Evolutionary conservation across 2,329 filamentous ascomycete genomes (phyloP), one percentile per base, ranked within the genome.

Genomic region (Diaporthe vaccinii): DNA sequence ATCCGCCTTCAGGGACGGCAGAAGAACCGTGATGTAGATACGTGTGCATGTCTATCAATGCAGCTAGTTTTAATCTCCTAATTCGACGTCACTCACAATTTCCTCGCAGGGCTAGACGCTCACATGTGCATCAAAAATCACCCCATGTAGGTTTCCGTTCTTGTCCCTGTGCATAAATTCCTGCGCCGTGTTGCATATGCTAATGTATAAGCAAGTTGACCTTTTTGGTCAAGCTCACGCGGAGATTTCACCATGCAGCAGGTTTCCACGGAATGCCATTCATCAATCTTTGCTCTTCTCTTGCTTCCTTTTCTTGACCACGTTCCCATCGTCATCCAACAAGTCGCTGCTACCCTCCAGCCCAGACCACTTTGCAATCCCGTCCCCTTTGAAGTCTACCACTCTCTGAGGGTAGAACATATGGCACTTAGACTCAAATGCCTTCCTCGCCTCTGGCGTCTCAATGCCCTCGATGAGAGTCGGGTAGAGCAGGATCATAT

Each of bases 401-500:
- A 95, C 90, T 6, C 95, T 88, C 82, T 93, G 88, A 2, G 87
- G 86, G 80, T 97, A 98, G 82, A 96, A 98, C 84, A 97, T 96
- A 82, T 97, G 95, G 79, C 90, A 91, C 88, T 88, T 87, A 3
- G 90, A 89, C 79, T 92, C 90, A 79, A 96, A 97, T 2, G 89
- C 88, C 75, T 89, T 86, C 79, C 89, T 89, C 71, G 91, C 90
- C 79, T 90, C 85, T 12, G 89, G 83, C 9, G 84, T 87, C 73
- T 85, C 84, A 34, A 94, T 90, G 72, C 91, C 87, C 61, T 94
- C 87, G 75, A 97, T 89, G 74, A 96, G 86, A 1, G 90, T 91
- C 0, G 95, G 95, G 80, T 97, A 97, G 36, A 97, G 81, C 74
- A 97, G 83, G 46, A 95, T 92, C 91, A 97, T 95, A 80, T 95